A percentile compares a stretch with the other conserved stretches of the same genome.
phyloP scores from a whole-genome alignment of 441 rosid species.

The Monsonia emarginata region DNA sequence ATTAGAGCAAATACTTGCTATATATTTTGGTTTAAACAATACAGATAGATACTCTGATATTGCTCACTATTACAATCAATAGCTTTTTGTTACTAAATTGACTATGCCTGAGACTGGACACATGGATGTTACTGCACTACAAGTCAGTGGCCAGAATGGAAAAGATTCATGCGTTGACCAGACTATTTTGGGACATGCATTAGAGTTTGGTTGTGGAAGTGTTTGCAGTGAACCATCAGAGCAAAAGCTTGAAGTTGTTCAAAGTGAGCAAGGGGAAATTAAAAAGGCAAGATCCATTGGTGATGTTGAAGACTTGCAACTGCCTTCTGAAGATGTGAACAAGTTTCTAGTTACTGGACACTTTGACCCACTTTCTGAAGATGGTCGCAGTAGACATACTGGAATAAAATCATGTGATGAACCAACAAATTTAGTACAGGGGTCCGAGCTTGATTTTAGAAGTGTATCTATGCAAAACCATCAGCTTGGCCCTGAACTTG shows the following conservation, averaged over 20 bases:
- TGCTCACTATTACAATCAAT: constrained; percentile 15
- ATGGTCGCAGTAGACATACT: constrained; percentile 1
- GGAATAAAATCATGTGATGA: constrained; percentile 21
- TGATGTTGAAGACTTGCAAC: constrained; percentile 7
- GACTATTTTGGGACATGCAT: constrained; percentile 17
- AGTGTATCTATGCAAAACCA: constrained; percentile 5
- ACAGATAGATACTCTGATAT: constrained; percentile 14
- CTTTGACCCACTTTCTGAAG: constrained; percentile 26
- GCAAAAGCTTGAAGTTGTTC: constrained; percentile 14
- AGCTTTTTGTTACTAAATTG: background rate
- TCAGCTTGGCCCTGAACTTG: constrained; percentile 10
- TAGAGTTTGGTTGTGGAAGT: constrained; percentile 20
- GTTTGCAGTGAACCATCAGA: constrained; percentile 17
- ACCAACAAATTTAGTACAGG: constrained; percentile 21
- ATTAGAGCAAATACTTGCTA: background rate
- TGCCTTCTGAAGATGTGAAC: background rate
- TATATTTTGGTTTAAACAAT: background rate
- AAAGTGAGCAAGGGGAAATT: constrained; percentile 9
- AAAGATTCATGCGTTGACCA: constrained; percentile 22
- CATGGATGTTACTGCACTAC: constrained; percentile 31
- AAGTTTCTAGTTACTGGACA: constrained; percentile 19
- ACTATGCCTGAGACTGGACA: constrained; percentile 27
- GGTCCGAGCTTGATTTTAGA: constrained; percentile 18
- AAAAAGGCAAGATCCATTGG: constrained; percentile 12
- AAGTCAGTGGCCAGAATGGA: constrained; percentile 23